Evolutionary conservation across 139 green algal species (phyloP).

Genomic region (Chlorella sorokiniana): DNA sequence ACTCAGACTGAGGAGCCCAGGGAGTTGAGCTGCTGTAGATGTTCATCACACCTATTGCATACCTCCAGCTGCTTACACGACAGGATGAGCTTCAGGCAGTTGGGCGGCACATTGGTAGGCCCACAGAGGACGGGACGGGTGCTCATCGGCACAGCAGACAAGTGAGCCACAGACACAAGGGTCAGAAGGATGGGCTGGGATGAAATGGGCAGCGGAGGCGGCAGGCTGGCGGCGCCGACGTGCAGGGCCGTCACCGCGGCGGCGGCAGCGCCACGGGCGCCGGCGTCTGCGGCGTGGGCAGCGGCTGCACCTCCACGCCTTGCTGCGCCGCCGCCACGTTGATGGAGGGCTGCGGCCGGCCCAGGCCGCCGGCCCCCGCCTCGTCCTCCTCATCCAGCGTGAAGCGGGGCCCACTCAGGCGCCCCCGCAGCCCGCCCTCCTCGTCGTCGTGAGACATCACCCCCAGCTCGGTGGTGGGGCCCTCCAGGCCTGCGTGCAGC

Average conservation of each 20-base stretch:
- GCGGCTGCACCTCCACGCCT: conserved; percentile 24
- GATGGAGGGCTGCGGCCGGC: neutral
- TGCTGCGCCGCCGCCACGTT: conserved; percentile 17
- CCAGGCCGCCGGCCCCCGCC: neutral
- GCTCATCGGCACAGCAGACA: too few relatives aligned
- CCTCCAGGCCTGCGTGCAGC: neutral
- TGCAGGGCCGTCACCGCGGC: neutral
- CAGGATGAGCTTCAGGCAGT: too few relatives aligned
- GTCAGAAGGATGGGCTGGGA: too few relatives aligned
- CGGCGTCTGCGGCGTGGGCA: conserved; percentile 10
- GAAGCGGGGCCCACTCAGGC: conserved; percentile 8
- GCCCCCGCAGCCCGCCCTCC: neutral
- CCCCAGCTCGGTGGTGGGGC: conserved; percentile 30
- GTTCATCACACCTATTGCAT: too few relatives aligned
- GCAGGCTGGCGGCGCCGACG: too few relatives aligned
- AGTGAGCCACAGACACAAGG: too few relatives aligned
- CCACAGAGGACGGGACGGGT: too few relatives aligned
- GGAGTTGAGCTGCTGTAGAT: too few relatives aligned
- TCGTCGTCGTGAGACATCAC: conserved; percentile 15
- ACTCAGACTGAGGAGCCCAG: too few relatives aligned
- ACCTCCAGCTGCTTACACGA: too few relatives aligned
- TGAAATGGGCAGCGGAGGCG: too few relatives aligned
- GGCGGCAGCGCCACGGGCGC: neutral
- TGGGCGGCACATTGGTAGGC: too few relatives aligned
- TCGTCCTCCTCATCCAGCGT: conserved; percentile 37